Conservation (phyloP, 1,284 basidiomycete genomes). For the Ceratobasidium sp. region DNA sequence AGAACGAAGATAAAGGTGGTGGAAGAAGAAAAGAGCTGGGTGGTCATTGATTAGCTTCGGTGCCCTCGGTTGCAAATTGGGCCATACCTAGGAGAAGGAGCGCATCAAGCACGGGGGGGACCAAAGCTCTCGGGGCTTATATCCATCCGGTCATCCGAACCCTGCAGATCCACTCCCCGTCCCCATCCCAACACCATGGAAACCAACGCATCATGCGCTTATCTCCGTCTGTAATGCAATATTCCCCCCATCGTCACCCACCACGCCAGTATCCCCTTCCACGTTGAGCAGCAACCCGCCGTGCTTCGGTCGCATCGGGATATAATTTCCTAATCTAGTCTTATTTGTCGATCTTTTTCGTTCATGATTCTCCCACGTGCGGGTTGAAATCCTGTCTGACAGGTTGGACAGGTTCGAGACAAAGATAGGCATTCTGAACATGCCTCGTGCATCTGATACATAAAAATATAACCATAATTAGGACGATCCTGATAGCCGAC, state of each 20-base stretch:
- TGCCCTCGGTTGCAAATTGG: conserved; percentile 6
- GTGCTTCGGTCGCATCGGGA: not conserved
- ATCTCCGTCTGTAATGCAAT: not conserved
- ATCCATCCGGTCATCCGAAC: not conserved
- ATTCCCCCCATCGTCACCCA: not conserved
- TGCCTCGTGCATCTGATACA: not conserved
- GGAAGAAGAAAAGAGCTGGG: conserved; percentile 8
- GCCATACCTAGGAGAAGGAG: not conserved
- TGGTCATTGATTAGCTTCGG: conserved; percentile 21
- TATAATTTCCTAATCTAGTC: not conserved
- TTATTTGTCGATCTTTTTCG: not conserved
- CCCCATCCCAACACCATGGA: conserved; percentile 20
- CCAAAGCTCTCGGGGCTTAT: not conserved
- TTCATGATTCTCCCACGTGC: conserved; percentile 2
- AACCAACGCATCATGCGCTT: not conserved
- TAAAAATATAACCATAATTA: not conserved
- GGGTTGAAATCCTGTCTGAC: not conserved
- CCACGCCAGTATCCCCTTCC: not conserved
- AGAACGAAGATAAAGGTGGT: conserved; percentile 32
- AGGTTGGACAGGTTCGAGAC: not conserved
- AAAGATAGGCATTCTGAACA: not conserved
- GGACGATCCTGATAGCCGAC: conserved; percentile 18
- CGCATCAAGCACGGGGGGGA: not conserved
- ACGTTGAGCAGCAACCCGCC: not conserved
- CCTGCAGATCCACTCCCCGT: conserved; percentile 27